A percentile compares a stretch with the other conserved stretches of the same genome.
Evolutionary conservation across 2,329 filamentous ascomycete genomes (phyloP).

Genomic region (Paracorniculantispora psalliotae): DNA sequence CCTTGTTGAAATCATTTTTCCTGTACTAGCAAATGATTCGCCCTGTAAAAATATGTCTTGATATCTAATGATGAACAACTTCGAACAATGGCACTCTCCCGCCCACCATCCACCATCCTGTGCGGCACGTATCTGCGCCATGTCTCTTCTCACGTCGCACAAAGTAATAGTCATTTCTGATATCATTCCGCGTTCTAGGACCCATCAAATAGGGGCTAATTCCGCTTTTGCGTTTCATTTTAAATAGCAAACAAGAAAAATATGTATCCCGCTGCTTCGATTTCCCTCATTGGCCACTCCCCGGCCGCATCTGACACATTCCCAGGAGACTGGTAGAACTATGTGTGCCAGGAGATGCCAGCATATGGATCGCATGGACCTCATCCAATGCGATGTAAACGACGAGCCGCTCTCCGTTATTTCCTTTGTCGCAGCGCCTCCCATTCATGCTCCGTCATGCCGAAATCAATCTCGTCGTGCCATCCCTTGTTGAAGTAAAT

Average conservation of each 20-base stretch:
- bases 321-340: too few relatives aligned
- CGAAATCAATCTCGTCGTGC: conserved; percentile 29
- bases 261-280: background rate
- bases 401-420: background rate
- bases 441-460: conserved; percentile 36
- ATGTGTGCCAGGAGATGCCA: too few relatives aligned
- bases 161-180: background rate
- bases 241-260: background rate
- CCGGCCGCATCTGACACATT: background rate
- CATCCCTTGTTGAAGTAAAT: conserved; percentile 35
- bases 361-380: too few relatives aligned
- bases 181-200: background rate
- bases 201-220: background rate
- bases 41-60: too few relatives aligned
- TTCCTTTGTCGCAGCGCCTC: conserved; percentile 11
- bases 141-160: conserved; percentile 2
- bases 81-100: background rate
- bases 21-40: too few relatives aligned
- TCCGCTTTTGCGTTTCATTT: background rate
- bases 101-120: background rate
- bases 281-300: background rate
- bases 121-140: background rate
- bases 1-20: too few relatives aligned
- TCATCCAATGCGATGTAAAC: background rate
- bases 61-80: background rate